phyloP scores from a whole-genome alignment of 2,329 filamentous ascomycete species.

The Aspergillus ochraceus region DNA sequence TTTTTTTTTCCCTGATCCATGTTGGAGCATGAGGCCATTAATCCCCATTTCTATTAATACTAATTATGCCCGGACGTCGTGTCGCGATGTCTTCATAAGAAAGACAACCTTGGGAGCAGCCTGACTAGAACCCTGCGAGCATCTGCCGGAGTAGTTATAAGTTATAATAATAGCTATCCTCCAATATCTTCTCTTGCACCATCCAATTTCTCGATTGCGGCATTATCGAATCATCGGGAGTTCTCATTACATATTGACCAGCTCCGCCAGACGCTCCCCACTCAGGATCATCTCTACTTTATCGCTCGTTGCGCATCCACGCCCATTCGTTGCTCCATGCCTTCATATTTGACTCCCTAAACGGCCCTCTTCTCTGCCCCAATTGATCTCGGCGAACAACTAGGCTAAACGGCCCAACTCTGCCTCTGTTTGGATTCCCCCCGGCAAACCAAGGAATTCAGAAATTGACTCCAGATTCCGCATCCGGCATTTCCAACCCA shows the following conservation, averaged over 20 bases:
- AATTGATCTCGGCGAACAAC: neutral
- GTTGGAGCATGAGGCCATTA: neutral
- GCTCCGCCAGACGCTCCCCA: neutral
- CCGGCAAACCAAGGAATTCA: neutral
- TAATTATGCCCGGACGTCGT: neutral
- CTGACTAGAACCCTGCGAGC: neutral
- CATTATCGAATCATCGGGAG: constrained; percentile 16
- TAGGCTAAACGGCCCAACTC: neutral
- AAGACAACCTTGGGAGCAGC: constrained; percentile 4
- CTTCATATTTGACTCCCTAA: constrained; percentile 1
- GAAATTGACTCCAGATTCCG: constrained; percentile 13
- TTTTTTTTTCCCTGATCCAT: too few relatives aligned
- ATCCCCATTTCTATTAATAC: neutral
- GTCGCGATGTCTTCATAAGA: constrained; percentile 4
- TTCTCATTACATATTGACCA: constrained; percentile 3
- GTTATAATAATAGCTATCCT: neutral
- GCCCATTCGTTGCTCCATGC: neutral
- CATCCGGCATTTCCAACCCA: constrained; percentile 12
- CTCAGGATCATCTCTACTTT: neutral
- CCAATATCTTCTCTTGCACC: constrained; percentile 17
- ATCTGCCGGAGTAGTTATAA: too few relatives aligned
- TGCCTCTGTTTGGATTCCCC: neutral
- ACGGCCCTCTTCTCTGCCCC: neutral
- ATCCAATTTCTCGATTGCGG: constrained; percentile 23
- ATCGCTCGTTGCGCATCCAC: neutral